Evolutionary conservation across 176 grass and related monocot species (phyloP).

Genomic region (Zea mays): DNA sequence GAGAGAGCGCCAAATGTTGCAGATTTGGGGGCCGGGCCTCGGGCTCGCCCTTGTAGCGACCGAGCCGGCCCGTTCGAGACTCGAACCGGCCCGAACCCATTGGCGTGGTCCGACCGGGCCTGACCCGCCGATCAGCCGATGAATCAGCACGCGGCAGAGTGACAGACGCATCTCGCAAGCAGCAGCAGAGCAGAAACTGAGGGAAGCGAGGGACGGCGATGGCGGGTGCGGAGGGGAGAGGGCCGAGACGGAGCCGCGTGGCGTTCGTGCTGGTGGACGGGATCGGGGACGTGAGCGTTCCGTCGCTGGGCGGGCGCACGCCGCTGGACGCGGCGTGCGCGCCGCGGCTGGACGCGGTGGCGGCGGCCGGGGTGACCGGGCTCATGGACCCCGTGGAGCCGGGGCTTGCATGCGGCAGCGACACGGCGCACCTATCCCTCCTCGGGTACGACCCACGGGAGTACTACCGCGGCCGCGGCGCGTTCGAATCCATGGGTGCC

Average conservation of each 20-base stretch:
- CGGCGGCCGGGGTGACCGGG: slow-evolving; percentile 70
- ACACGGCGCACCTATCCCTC: slow-evolving; percentile 91
- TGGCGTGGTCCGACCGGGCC: not conserved
- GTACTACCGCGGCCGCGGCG: slow-evolving; percentile 87
- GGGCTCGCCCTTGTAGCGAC: not conserved
- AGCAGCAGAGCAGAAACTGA: not conserved
- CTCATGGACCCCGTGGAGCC: slow-evolving; percentile 96
- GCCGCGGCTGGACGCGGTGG: slow-evolving; percentile 67
- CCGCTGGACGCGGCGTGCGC: slow-evolving; percentile 53
- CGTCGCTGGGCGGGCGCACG: slow-evolving; percentile 48
- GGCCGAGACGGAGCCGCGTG: slow-evolving; percentile 47
- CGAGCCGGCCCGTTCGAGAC: slow-evolving; percentile 4
- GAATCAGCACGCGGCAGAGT: slow-evolving; percentile 7
- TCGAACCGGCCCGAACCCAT: too few relatives aligned
- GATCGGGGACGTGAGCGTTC: slow-evolving; percentile 73
- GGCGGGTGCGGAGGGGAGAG: not conserved
- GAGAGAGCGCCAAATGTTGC: too few relatives aligned
- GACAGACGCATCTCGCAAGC: not conserved
- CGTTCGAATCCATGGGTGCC: slow-evolving; percentile 96
- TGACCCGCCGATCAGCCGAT: slow-evolving; percentile 7
- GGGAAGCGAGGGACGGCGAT: not conserved
- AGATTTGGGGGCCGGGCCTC: too few relatives aligned
- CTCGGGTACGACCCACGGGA: slow-evolving; percentile 82
- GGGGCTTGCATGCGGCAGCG: slow-evolving; percentile 81
- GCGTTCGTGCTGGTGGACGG: slow-evolving; percentile 84